Evolutionary conservation across 2,329 filamentous ascomycete species (phyloP).

Genomic region (Monilinia polystroma): DNA sequence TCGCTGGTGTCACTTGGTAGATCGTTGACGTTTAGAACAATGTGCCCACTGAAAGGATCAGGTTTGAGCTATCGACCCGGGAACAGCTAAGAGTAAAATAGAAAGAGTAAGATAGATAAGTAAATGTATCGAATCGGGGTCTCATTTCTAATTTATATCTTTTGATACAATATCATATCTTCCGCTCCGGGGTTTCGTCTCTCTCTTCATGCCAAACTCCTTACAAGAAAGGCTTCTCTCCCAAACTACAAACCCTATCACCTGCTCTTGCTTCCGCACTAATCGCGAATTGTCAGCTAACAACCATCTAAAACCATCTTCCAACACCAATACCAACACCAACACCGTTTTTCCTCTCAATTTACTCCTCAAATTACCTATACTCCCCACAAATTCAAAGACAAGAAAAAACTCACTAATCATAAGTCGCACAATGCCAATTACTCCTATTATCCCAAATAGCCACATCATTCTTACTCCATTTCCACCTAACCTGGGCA

Average conservation of each 20-base stretch:
- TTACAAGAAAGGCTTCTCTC: slow-evolving; percentile 4
- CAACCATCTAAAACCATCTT: not conserved
- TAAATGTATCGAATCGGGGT: no score
- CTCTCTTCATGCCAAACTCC: not conserved
- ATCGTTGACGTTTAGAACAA: no score
- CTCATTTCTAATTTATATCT: no score
- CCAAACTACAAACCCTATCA: slow-evolving; percentile 15
- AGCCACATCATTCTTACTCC: slow-evolving; percentile 54
- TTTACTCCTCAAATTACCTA: not conserved
- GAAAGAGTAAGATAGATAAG: no score
- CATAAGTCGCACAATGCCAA: slow-evolving; percentile 25
- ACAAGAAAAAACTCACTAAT: slow-evolving; percentile 12
- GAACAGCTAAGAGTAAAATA: no score
- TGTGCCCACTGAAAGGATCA: no score
- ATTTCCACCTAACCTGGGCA: slow-evolving; percentile 54
- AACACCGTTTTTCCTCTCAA: no score
- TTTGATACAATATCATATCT: no score
- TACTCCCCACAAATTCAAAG: not conserved
- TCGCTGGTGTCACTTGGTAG: no score
- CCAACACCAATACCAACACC: not conserved
- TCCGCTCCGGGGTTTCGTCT: no score
- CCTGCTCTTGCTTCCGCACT: slow-evolving; percentile 10
- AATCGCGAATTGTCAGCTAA: not conserved
- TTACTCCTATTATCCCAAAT: slow-evolving; percentile 61
- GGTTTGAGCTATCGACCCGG: no score